Evolutionary conservation across 768 basidiomycete species (phyloP), one percentile per base, ranked within the genome.

Genomic region (Tylopilus plumbeoviolaceoides): DNA sequence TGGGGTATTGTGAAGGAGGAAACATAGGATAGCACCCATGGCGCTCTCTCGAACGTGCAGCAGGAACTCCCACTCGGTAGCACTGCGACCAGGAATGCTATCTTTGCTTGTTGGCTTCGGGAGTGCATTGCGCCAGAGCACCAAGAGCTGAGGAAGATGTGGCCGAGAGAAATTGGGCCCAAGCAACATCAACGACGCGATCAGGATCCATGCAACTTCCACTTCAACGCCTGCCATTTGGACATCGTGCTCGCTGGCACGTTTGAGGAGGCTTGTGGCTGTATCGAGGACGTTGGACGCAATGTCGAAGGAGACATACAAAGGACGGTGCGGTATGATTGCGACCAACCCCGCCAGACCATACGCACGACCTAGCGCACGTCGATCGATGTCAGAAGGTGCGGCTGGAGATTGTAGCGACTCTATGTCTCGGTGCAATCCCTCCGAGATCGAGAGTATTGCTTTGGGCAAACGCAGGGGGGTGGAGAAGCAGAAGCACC

Each of bases 61-160:
- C 3, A 99, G 75, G 72, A 98, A 99, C 35, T 80, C 78, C 93
- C 94, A 98, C 61, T 98, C 97, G 0, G 80, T 73, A 20, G 80
- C 74, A 25, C 84, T 81, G 28, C 94, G 76, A 17, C 83, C 83
- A 5, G 78, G 77, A 15, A 76, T 78, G 14, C 72, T 72, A 61
- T 98, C 95, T 68, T 97, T 97, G 62, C 79, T 87, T 0, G 91
- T 94, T 1, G 92, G 87, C 69, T 98, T 99, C 2, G 97, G 94
- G 0, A 99, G 77, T 1, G 95, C 94, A 60, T 99, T 99, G 30
- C 97, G 78, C 97, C 97, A 99, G 4, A 99, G 80, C 0, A 98
- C 92, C 38, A 98, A 79, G 17, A 98, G 76, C 60, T 98, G 95
- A 0, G 95, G 89, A 2, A 98, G 80, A 67, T 99, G 94, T 0